These are phyloP conservation scores for Lepidium aucheri DNA, from an alignment of 345 rosid species.

Conservation along the genomic window DNA sequence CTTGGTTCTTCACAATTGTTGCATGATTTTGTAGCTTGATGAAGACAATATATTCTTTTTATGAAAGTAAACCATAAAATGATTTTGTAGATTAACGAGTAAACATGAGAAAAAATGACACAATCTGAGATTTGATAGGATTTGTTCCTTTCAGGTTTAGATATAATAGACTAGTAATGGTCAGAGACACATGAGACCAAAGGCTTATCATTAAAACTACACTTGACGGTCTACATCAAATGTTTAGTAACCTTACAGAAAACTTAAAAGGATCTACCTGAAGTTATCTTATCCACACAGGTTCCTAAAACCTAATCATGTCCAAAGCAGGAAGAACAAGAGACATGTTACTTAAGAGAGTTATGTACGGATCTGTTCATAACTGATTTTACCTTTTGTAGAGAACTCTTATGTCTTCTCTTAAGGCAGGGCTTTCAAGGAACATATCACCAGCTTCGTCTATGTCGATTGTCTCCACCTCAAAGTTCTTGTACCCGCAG, in stretches of 20 bases:
- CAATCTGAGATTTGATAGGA: neutral
- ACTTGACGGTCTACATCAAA: neutral
- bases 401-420: conserved; percentile 52
- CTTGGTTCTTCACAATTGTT: conserved; percentile 55
- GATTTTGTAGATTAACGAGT: neutral
- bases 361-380: neutral
- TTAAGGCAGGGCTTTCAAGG: conserved; percentile 48
- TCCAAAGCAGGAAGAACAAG: conserved; percentile 15
- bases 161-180: neutral
- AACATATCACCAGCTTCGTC: conserved; percentile 53
- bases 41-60: conserved; percentile 13
- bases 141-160: neutral
- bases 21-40: conserved; percentile 83
- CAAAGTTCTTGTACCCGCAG: conserved; percentile 55
- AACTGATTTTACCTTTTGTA: conserved; percentile 55
- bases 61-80: neutral
- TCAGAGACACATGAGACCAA: neutral
- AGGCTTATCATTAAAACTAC: neutral
- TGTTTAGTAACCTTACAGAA: neutral
- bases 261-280: neutral
- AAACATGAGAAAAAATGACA: neutral
- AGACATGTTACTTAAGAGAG: neutral
- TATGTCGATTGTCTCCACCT: conserved; percentile 49
- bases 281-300: conserved; percentile 11
- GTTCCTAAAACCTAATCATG: conserved; percentile 8